Conservation (phyloP, 495 filamentous ascomycete species). For the Cryomyces antarcticus region DNA sequence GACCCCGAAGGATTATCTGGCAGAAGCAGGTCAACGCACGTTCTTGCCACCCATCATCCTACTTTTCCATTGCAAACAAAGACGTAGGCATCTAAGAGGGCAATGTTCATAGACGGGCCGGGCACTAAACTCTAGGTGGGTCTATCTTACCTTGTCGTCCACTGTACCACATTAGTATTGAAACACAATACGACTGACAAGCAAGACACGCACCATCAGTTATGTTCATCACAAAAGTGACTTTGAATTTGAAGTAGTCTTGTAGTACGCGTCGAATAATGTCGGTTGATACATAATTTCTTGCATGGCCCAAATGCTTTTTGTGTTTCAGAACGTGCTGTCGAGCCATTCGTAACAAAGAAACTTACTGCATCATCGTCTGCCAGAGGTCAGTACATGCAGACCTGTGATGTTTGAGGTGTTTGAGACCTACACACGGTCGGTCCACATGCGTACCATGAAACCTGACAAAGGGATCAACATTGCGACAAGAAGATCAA, state of each 20-base stretch:
- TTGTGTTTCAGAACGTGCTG: background rate
- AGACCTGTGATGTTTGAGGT: too few species aligned
- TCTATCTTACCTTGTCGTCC: slow-evolving; percentile 46
- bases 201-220: slow-evolving; percentile 33
- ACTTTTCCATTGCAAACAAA: too few species aligned
- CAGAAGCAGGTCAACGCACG: too few species aligned
- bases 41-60: too few species aligned
- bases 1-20: slow-evolving; percentile 65
- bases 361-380: slow-evolving; percentile 41
- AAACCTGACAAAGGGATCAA: background rate
- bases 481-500: too few species aligned
- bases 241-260: slow-evolving; percentile 70
- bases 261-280: slow-evolving; percentile 72
- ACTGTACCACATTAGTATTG: slow-evolving; percentile 12
- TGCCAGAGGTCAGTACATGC: slow-evolving; percentile 20
- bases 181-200: too few species aligned
- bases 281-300: slow-evolving; percentile 89
- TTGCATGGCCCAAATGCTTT: slow-evolving; percentile 63
- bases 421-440: slow-evolving; percentile 37
- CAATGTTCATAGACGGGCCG: background rate
- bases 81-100: background rate
- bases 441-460: slow-evolving; percentile 31
- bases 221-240: slow-evolving; percentile 91
- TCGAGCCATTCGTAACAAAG: background rate
- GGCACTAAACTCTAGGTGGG: background rate